phyloP scores from a whole-genome alignment of 1,139 yeast species.

The Geotrichum carabidarum region DNA sequence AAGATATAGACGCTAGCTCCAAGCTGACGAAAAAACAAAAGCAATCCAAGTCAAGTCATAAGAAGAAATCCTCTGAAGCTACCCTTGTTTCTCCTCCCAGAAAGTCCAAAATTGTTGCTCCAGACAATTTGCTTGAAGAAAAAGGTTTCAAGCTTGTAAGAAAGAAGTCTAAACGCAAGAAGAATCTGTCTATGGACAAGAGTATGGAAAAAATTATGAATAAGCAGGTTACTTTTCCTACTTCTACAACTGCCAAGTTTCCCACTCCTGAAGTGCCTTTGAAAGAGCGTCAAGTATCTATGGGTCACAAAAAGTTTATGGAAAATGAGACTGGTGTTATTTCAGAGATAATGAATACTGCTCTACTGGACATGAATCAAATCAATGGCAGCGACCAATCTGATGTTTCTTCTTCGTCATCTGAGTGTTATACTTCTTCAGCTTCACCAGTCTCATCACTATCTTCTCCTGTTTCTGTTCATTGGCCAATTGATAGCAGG shows the following conservation, averaged over 20 bases:
- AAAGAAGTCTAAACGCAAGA: constrained; percentile 12
- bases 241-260: neutral
- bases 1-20: neutral
- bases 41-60: constrained; percentile 1
- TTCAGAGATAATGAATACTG: constrained; percentile 17
- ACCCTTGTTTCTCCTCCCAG: neutral
- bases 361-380: constrained; percentile 9
- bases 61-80: constrained; percentile 6
- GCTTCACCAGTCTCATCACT: constrained; percentile 3
- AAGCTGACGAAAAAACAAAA: constrained; percentile 6
- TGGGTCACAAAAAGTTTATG: neutral
- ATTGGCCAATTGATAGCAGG: constrained; percentile 8
- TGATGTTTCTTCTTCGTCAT: neutral
- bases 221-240: neutral
- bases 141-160: constrained; percentile 11
- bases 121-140: neutral
- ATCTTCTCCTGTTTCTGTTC: constrained; percentile 6
- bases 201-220: neutral
- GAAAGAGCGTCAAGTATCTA: neutral
- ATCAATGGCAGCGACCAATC: constrained; percentile 12
- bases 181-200: neutral
- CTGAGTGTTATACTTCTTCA: constrained; percentile 2
- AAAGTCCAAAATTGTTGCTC: neutral
- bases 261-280: neutral
- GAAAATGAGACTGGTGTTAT: constrained; percentile 8